Conservation (phyloP, 768 basidiomycete genomes). For the Hortiboletus flavorubellus region DNA sequence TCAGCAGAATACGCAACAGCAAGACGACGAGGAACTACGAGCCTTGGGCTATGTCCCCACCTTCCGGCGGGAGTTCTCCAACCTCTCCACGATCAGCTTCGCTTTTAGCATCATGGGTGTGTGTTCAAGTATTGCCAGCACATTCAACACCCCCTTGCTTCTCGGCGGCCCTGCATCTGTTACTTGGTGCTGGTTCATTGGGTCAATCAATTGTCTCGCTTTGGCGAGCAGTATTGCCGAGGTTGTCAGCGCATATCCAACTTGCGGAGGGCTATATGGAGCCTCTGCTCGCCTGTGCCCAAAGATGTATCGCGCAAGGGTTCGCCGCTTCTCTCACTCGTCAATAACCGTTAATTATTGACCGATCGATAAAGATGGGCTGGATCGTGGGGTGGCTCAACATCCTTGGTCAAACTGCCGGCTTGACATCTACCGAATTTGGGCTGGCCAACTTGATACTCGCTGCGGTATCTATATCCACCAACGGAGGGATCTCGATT, state of each 20-base stretch:
- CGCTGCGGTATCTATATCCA: slow-evolving; percentile 24
- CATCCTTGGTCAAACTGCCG: slow-evolving; percentile 23
- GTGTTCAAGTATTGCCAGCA: slow-evolving; percentile 37
- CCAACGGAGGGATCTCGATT: slow-evolving; percentile 33
- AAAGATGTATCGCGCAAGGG: slow-evolving; percentile 58
- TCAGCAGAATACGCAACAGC: background rate
- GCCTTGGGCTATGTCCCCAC: slow-evolving; percentile 31
- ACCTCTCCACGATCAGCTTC: slow-evolving; percentile 34
- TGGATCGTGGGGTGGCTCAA: slow-evolving; percentile 35
- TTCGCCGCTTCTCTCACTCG: slow-evolving; percentile 23
- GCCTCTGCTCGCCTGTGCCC: slow-evolving; percentile 76
- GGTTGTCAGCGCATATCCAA: slow-evolving; percentile 32
- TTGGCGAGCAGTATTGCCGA: slow-evolving; percentile 31
- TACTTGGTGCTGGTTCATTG: slow-evolving; percentile 37
- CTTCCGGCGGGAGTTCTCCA: slow-evolving; percentile 44
- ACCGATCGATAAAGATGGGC: slow-evolving; percentile 18
- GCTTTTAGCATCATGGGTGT: slow-evolving; percentile 36
- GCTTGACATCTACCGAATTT: slow-evolving; percentile 35
- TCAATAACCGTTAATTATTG: background rate
- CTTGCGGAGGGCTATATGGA: slow-evolving; percentile 48
- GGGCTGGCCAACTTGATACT: slow-evolving; percentile 37
- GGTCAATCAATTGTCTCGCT: slow-evolving; percentile 26
- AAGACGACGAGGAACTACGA: slow-evolving; percentile 23
- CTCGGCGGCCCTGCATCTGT: slow-evolving; percentile 36
- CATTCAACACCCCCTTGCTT: slow-evolving; percentile 37